Base-by-base conservation (phyloP, 2,329 filamentous ascomycete genomes). In the Penicillium sp. region DNA sequence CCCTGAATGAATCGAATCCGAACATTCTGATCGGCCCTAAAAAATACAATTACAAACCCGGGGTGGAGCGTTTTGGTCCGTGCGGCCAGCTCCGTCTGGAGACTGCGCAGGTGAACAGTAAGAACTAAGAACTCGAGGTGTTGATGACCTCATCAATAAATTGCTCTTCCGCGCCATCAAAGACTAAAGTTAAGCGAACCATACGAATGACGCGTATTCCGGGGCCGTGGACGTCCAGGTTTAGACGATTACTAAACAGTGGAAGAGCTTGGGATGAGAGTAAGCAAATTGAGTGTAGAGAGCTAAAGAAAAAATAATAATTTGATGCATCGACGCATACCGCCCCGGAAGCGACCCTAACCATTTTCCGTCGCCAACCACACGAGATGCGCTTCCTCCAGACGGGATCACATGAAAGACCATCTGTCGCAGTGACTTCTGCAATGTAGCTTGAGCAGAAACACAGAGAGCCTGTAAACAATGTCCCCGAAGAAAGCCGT, bases 331-430 rank as follows among this genome's bases (percentile, higher is more conserved):
- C 61, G 69, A 72, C 69, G 66, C 63, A 69, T 65, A 73, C 71
- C 71, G 69, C 71, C 71, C 71, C 71, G 68, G 71, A 72, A 69
- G 71, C 71, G 69, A 72, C 71, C 71, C 71, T 73, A 72, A 56
- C 66, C 69, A 73, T 60, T 62, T 58, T 73, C 71, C 71, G 58
- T 71, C 71, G 65, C 69, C 71, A 70, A 52, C 27, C 54, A 64
- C 64, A 54, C 52, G 38, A 54, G 45, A 52, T 35, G n/a, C 40
- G 44, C 35, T 25, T 35, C 49, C 46, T 41, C 39, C 50, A 18
- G 49, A 34, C 33, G 50, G 41, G 50, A 49, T 41, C 25, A 18
- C 27, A 41, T 33, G 14, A 34, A 29, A 49, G 40, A 42, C 41
- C 37, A 28, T 30, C 47, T 34, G 41, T 12, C 18, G 36, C 27